Evolutionary conservation across 108 stramenopile species (phyloP).

Genomic region (Aurantiochytrium sp.): DNA sequence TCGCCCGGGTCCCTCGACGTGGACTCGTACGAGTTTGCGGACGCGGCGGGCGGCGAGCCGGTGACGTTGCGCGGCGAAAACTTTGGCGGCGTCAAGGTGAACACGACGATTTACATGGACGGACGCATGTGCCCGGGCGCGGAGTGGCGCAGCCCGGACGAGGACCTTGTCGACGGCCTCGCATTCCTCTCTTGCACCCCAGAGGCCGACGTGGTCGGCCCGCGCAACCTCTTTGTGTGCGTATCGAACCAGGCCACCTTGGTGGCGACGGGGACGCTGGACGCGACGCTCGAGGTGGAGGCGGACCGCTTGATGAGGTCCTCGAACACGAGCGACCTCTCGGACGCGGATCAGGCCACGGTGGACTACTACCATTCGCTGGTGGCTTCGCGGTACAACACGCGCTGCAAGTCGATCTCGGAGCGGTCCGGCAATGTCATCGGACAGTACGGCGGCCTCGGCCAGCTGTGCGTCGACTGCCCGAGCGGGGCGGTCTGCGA

Average conservation of each 20-base stretch:
- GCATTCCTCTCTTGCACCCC: not conserved
- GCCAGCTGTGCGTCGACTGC: not conserved
- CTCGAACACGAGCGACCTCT: not conserved
- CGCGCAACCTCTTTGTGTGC: not conserved
- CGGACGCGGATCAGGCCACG: not conserved
- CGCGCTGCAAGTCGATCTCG: not conserved
- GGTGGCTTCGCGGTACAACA: not conserved
- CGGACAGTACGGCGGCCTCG: not conserved
- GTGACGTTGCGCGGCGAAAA: not conserved
- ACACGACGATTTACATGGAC: not conserved
- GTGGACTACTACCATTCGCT: not conserved
- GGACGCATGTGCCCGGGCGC: not conserved
- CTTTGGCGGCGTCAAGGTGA: not conserved
- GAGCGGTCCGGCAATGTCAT: not conserved
- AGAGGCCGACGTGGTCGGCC: not conserved
- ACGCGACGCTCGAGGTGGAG: not conserved
- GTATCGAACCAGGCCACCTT: not conserved
- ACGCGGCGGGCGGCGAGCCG: not conserved
- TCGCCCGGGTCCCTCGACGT: not conserved
- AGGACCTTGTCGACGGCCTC: not conserved
- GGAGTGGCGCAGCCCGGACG: not conserved
- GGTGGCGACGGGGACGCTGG: not conserved
- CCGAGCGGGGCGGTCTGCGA: conserved; percentile 6
- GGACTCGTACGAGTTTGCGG: not conserved
- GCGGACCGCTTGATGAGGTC: not conserved